Evolutionary conservation across 2,329 filamentous ascomycete genomes (phyloP).

Genomic region (Aspergillus neotritici): DNA sequence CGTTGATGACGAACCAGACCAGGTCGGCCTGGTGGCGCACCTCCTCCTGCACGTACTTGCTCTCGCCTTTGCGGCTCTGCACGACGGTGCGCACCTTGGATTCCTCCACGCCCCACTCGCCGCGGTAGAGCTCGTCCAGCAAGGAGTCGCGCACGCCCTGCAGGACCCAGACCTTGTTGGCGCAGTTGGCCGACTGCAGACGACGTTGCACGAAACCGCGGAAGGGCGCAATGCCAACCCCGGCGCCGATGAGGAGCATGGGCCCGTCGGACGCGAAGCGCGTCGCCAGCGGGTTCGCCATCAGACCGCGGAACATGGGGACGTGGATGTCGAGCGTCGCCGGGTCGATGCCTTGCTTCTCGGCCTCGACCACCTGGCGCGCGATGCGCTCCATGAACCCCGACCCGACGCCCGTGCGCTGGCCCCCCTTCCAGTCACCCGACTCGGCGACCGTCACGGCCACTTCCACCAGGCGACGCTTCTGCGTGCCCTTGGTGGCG

Average conservation of each 20-base stretch:
- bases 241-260: conserved; percentile 95
- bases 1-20: conserved; percentile 98
- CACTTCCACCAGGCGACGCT: conserved; percentile 81
- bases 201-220: conserved; percentile 93
- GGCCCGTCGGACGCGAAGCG: conserved; percentile 91
- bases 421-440: conserved; percentile 66
- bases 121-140: conserved; percentile 91
- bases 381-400: conserved; percentile 91
- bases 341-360: conserved; percentile 52
- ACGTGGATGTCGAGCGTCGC: conserved; percentile 62
- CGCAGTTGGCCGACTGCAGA: conserved; percentile 88
- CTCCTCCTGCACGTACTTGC: conserved; percentile 94
- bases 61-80: conserved; percentile 68
- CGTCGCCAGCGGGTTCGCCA: conserved; percentile 90
- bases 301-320: conserved; percentile 97
- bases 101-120: conserved; percentile 93
- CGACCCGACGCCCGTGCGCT: conserved; percentile 78
- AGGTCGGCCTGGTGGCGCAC: conserved; percentile 85
- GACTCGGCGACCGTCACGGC: conserved; percentile 94
- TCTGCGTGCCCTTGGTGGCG: conserved; percentile 61
- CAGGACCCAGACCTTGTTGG: conserved; percentile 96
- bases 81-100: conserved; percentile 78
- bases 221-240: conserved; percentile 95
- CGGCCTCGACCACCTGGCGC: conserved; percentile 62
- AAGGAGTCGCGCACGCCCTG: conserved; percentile 91